Evolutionary conservation across 108 stramenopile genomes (phyloP).

Genomic region (Pseudonitzschia delicatissima): DNA sequence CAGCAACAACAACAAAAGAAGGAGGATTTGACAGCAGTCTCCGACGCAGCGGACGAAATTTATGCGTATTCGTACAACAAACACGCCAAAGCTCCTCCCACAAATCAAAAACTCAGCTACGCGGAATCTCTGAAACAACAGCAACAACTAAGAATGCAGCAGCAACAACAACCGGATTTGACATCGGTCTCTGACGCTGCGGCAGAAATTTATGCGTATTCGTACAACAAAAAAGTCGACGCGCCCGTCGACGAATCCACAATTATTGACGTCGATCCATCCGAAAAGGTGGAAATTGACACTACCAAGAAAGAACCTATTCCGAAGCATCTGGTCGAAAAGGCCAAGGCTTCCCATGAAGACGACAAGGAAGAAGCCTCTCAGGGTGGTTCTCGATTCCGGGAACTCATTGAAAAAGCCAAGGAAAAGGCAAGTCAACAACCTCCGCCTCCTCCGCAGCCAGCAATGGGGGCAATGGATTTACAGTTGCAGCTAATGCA

Average conservation of each 20-base stretch:
- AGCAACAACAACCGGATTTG: background rate
- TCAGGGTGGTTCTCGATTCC: conserved; percentile 35
- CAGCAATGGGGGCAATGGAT: no score
- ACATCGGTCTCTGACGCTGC: background rate
- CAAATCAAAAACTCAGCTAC: background rate
- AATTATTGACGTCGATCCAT: background rate
- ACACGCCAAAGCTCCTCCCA: background rate
- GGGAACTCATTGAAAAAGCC: conserved; percentile 33
- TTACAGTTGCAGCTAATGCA: no score
- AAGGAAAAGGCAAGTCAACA: conserved; percentile 4
- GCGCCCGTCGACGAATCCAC: background rate
- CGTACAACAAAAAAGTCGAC: background rate
- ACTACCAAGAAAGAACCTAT: background rate
- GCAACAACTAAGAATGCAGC: background rate
- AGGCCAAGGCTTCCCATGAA: background rate
- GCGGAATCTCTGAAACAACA: background rate
- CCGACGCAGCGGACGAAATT: background rate
- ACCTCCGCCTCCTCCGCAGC: conserved; percentile 1
- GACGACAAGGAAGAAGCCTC: conserved; percentile 29
- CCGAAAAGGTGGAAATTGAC: background rate
- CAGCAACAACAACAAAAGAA: background rate
- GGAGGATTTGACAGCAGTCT: background rate
- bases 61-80: conserved; percentile 1
- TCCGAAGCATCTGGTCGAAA: background rate
- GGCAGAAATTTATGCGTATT: background rate